phyloP scores from a whole-genome alignment of 75 land plant genomes.

The Cryptomeria japonica region DNA sequence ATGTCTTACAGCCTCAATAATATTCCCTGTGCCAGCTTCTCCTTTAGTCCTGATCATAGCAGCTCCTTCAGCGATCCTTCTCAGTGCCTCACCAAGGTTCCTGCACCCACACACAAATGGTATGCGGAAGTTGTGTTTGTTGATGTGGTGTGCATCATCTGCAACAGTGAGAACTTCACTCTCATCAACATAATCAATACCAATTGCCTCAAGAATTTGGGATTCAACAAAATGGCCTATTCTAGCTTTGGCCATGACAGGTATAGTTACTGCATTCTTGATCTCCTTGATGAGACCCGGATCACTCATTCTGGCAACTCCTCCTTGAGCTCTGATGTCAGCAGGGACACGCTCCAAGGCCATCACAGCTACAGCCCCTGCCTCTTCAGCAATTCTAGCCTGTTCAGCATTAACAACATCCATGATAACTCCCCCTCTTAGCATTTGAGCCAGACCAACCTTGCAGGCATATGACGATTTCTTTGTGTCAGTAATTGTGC shows the following conservation, averaged over 20 bases:
- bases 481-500: conserved; percentile 39
- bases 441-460: conserved; percentile 79
- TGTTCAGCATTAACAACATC: conserved; percentile 78
- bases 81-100: conserved; percentile 69
- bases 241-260: conserved; percentile 88
- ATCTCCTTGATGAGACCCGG: conserved; percentile 85
- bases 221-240: conserved; percentile 91
- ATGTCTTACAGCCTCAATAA: conserved; percentile 88
- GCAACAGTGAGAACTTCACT: conserved; percentile 87
- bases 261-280: conserved; percentile 73
- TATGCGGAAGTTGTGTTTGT: conserved; percentile 87
- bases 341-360: conserved; percentile 82
- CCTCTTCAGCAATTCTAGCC: conserved; percentile 80
- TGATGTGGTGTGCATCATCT: conserved; percentile 83
- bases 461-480: conserved; percentile 73
- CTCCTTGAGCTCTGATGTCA: conserved; percentile 75
- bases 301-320: conserved; percentile 85
- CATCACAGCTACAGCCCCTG: conserved; percentile 84
- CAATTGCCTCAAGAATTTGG: conserved; percentile 84
- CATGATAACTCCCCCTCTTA: conserved; percentile 84
- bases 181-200: conserved; percentile 84
- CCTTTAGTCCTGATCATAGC: conserved; percentile 94
- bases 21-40: conserved; percentile 93
- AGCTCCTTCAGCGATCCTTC: conserved; percentile 73
- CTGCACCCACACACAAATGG: conserved; percentile 89